A percentile compares a stretch with the other conserved stretches of the same genome.
These are phyloP conservation scores for Lentinula sp. DNA, from an alignment of 768 basidiomycete genomes.

Conservation along the genomic window DNA sequence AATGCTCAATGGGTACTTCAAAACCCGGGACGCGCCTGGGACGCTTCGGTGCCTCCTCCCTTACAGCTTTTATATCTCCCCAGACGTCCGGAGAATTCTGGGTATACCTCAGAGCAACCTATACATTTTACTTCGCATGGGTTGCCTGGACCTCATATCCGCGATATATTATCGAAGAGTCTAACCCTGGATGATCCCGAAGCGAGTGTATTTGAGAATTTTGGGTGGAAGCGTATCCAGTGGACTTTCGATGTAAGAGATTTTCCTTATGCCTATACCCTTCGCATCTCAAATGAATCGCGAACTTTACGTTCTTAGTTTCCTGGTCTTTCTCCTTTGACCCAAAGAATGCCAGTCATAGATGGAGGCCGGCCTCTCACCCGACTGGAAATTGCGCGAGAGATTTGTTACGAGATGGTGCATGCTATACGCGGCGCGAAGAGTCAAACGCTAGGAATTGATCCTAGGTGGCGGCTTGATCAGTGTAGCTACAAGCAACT, in stretches of 20 bases:
- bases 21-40: neutral
- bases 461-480: neutral
- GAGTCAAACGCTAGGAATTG: neutral
- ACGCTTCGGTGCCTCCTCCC: neutral
- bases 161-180: neutral
- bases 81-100: neutral
- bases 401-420: neutral
- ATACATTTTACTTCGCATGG: neutral
- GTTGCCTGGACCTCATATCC: neutral
- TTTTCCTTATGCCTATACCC: neutral
- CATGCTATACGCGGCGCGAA: neutral
- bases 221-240: neutral
- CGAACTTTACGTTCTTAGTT: neutral
- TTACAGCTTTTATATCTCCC: neutral
- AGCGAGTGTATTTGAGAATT: neutral
- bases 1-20: neutral
- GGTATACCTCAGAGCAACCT: neutral
- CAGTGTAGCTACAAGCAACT: neutral
- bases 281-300: neutral
- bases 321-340: neutral
- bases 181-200: neutral
- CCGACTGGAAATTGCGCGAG: neutral
- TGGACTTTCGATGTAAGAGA: neutral
- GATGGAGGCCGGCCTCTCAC: neutral
- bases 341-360: neutral